A percentile compares a stretch with the other conserved stretches of the same genome.
Evolutionary conservation across 306 rosid species (phyloP).

Genomic region (Rosa lucieae): DNA sequence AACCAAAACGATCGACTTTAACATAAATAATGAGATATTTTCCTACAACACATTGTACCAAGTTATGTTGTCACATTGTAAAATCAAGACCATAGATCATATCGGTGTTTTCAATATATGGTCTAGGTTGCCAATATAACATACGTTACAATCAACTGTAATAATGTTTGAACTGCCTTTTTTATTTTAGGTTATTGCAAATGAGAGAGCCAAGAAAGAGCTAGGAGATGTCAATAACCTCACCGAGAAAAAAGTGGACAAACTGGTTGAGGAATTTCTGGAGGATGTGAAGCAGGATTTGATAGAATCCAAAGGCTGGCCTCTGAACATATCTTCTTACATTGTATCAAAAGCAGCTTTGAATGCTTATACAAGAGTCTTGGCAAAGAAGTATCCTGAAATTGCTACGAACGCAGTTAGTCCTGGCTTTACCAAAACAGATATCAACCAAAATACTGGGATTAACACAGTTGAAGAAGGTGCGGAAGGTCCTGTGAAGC

Average conservation of each 20-base stretch:
- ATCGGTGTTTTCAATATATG: too few relatives aligned
- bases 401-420: constrained; percentile 39
- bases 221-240: constrained; percentile 39
- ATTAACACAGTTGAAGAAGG: constrained; percentile 6
- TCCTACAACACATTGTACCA: too few relatives aligned
- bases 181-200: not conserved
- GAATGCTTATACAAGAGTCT: constrained; percentile 46
- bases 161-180: too few relatives aligned
- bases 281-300: constrained; percentile 41
- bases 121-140: not conserved
- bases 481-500: constrained; percentile 1
- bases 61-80: too few relatives aligned
- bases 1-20: not conserved
- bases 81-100: too few relatives aligned
- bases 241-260: constrained; percentile 44
- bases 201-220: constrained; percentile 5
- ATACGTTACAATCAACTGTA: not conserved
- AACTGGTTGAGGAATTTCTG: constrained; percentile 29
- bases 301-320: constrained; percentile 49
- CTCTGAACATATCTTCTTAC: constrained; percentile 25
- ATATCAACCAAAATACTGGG: not conserved
- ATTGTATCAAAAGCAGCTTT: not conserved
- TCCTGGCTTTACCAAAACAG: constrained; percentile 36
- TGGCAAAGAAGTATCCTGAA: constrained; percentile 28
- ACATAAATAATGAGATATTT: too few relatives aligned